These are phyloP conservation scores for Peniophora sp. DNA, from an alignment of 1,284 basidiomycete genomes.

Conservation along the genomic window DNA sequence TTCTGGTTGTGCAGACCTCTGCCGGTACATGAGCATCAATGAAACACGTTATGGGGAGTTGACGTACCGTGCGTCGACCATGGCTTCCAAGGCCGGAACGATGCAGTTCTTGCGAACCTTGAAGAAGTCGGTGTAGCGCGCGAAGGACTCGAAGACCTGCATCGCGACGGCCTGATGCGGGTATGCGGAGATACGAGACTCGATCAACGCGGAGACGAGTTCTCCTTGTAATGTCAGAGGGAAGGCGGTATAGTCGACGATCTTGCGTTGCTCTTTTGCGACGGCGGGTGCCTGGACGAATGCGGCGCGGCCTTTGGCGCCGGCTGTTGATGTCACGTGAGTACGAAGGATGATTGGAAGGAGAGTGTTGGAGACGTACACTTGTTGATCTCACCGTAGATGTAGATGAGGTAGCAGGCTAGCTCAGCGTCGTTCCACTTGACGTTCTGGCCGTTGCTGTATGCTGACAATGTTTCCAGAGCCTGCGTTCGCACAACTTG, in stretches of 20 bases:
- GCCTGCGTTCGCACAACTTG: conserved; percentile 66
- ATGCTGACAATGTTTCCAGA: conserved; percentile 64
- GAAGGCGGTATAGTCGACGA: conserved; percentile 75
- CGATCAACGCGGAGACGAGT: conserved; percentile 78
- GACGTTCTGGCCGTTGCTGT: conserved; percentile 49
- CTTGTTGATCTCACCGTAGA: conserved; percentile 91
- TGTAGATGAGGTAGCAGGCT: conserved; percentile 85
- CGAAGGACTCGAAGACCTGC: conserved; percentile 90
- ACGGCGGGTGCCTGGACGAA: conserved; percentile 65
- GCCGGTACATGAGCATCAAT: conserved; percentile 5
- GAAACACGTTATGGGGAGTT: not conserved
- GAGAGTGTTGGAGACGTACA: conserved; percentile 32
- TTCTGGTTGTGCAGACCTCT: conserved; percentile 87
- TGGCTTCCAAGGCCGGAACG: conserved; percentile 79
- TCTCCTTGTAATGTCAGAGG: conserved; percentile 89
- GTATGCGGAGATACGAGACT: conserved; percentile 78
- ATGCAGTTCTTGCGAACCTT: conserved; percentile 85
- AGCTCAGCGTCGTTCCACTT: conserved; percentile 95
- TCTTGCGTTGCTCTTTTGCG: conserved; percentile 58
- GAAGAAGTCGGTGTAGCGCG: conserved; percentile 96
- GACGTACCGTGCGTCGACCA: conserved; percentile 66
- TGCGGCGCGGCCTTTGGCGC: conserved; percentile 66
- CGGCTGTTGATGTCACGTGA: conserved; percentile 30
- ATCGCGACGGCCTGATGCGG: conserved; percentile 86
- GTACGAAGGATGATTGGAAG: not conserved